Conservation (phyloP, 371 early-diverging fungal species). For the Fennellomyces sp. region DNA sequence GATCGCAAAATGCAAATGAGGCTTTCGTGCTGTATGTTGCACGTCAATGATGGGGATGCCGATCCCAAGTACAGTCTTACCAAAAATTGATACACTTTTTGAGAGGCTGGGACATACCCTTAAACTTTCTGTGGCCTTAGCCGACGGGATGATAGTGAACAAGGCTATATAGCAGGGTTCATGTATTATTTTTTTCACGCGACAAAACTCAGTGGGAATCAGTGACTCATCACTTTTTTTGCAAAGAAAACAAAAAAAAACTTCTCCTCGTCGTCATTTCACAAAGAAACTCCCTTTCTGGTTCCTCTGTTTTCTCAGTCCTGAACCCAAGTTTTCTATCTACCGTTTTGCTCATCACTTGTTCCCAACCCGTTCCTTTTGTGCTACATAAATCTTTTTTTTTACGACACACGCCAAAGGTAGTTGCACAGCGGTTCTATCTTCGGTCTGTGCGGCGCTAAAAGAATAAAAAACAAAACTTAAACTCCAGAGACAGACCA, state of each 20-base stretch:
- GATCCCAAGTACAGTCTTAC: background rate
- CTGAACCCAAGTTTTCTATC: background rate
- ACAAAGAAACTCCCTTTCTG: background rate
- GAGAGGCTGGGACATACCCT: background rate
- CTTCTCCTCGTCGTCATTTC: background rate
- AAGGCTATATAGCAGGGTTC: background rate
- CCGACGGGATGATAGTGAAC: too few species aligned
- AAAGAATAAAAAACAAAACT: background rate
- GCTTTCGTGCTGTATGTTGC: background rate
- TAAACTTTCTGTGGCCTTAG: background rate
- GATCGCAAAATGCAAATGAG: background rate
- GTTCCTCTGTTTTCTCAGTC: background rate
- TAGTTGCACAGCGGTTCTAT: background rate
- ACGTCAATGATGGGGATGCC: background rate
- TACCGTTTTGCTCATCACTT: background rate
- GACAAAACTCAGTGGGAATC: background rate
- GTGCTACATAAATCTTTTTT: background rate
- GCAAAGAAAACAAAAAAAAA: background rate
- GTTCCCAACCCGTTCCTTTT: background rate
- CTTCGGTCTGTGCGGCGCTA: conserved; percentile 2
- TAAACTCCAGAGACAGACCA: background rate
- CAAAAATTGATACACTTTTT: background rate
- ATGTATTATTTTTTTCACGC: background rate
- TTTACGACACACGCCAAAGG: background rate
- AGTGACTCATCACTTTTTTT: too few species aligned